Evolutionary conservation across 2,329 filamentous ascomycete genomes (phyloP).

Genomic region (Fusarium sp.): DNA sequence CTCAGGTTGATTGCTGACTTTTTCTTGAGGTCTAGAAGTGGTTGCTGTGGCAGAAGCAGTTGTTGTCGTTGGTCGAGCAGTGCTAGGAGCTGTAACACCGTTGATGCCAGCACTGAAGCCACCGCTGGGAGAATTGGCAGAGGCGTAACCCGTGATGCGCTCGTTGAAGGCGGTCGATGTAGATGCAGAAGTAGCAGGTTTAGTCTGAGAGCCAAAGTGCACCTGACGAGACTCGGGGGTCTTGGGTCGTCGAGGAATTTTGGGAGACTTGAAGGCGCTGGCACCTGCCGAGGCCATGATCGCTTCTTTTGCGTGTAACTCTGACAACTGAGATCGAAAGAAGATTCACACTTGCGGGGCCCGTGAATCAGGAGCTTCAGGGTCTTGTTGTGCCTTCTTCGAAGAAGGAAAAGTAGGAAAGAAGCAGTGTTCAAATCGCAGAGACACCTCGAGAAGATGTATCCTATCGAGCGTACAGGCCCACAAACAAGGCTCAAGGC

Average conservation of each 20-base stretch:
- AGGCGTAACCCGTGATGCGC: constrained; percentile 27
- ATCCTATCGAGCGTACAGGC: not conserved
- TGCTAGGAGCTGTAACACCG: constrained; percentile 18
- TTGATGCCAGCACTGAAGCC: constrained; percentile 40
- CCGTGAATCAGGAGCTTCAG: constrained; percentile 26
- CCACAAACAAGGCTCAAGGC: not conserved
- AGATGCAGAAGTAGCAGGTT: not conserved
- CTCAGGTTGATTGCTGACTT: constrained; percentile 28
- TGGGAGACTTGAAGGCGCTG: constrained; percentile 48
- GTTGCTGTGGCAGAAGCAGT: not conserved
- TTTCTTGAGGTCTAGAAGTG: constrained; percentile 19
- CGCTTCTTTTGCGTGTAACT: constrained; percentile 12
- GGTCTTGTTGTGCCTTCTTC: not conserved
- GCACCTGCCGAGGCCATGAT: constrained; percentile 48
- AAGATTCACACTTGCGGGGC: not conserved
- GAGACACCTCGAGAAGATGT: not conserved
- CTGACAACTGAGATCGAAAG: not conserved
- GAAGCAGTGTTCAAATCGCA: not conserved
- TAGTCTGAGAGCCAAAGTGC: constrained; percentile 44
- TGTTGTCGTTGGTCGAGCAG: constrained; percentile 8
- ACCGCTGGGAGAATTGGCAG: constrained; percentile 44
- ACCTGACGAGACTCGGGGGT: constrained; percentile 50
- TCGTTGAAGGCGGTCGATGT: constrained; percentile 1
- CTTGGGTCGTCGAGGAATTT: constrained; percentile 47
- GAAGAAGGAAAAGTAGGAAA: constrained; percentile 1